Conservation (phyloP, 208 protist species). For the Wallacemonas sp. region DNA sequence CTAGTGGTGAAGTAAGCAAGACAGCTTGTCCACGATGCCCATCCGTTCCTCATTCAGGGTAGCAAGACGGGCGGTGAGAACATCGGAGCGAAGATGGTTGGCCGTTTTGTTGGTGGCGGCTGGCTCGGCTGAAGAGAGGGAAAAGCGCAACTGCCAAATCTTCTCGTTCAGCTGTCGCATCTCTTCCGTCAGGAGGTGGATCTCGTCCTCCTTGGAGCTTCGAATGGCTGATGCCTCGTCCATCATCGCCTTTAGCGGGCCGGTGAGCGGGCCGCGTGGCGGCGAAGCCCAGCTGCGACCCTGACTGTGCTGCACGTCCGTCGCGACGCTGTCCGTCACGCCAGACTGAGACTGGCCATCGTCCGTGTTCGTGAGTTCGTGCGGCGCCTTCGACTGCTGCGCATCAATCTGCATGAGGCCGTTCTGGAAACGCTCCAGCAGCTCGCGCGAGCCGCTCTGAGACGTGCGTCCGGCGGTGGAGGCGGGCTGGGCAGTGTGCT, state of each 20-base stretch:
- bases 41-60: conserved; percentile 47
- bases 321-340: background rate
- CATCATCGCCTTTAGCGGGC: conserved; percentile 55
- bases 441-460: background rate
- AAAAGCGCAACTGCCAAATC: conserved; percentile 78
- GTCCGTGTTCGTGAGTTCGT: background rate
- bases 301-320: background rate
- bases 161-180: conserved; percentile 72
- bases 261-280: conserved; percentile 22
- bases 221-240: conserved; percentile 58
- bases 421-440: conserved; percentile 25
- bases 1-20: conserved; percentile 33
- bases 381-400: background rate
- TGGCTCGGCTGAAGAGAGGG: conserved; percentile 13
- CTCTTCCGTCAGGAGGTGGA: conserved; percentile 73
- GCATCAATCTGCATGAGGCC: conserved; percentile 21
- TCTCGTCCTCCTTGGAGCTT: conserved; percentile 65
- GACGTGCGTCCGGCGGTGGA: background rate
- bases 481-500: background rate
- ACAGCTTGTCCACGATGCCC: conserved; percentile 50
- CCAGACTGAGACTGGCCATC: conserved; percentile 15
- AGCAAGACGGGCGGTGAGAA: conserved; percentile 23
- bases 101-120: conserved; percentile 8
- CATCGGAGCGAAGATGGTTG: background rate
- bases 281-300: background rate